Conservation (phyloP, 768 basidiomycete genomes). For the Russula ochroleuca region DNA sequence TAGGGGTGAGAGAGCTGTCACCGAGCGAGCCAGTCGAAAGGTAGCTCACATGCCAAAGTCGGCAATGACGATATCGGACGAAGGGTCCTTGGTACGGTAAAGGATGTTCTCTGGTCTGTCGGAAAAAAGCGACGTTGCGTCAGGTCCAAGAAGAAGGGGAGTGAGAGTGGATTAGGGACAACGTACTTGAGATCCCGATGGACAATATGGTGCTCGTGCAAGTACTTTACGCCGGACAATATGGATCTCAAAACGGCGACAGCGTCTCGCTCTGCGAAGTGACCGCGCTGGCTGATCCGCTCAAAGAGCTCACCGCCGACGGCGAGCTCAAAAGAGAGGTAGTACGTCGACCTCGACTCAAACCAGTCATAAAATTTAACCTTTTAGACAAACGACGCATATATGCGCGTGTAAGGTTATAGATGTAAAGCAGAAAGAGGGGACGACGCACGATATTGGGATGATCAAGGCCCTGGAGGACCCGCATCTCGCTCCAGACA, state of each 20-base stretch:
- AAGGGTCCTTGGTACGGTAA: conserved; percentile 68
- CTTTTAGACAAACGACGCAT: conserved; percentile 41
- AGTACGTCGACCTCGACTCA: conserved; percentile 90
- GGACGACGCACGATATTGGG: conserved; percentile 75
- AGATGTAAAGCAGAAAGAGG: neutral
- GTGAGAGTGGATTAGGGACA: neutral
- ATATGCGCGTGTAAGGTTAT: neutral
- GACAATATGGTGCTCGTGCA: conserved; percentile 90
- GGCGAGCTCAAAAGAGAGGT: conserved; percentile 92
- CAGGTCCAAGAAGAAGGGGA: neutral
- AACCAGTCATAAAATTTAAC: conserved; percentile 98
- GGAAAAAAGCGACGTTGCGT: neutral
- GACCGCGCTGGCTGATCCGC: conserved; percentile 76
- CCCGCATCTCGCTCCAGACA: conserved; percentile 93
- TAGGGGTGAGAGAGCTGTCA: neutral
- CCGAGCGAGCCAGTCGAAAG: neutral
- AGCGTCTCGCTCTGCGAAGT: conserved; percentile 92
- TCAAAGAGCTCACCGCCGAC: conserved; percentile 94
- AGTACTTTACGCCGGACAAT: conserved; percentile 79
- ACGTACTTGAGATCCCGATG: conserved; percentile 89
- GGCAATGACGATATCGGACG: conserved; percentile 89
- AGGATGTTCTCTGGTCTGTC: conserved; percentile 92
- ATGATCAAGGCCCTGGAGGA: conserved; percentile 84
- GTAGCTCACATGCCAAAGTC: conserved; percentile 89
- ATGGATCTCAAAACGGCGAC: conserved; percentile 78